Percentiles rank a stretch among this genome's conserved stretches.
Conservation (phyloP, 1,284 basidiomycete species). For the Coniferiporia weirii region DNA sequence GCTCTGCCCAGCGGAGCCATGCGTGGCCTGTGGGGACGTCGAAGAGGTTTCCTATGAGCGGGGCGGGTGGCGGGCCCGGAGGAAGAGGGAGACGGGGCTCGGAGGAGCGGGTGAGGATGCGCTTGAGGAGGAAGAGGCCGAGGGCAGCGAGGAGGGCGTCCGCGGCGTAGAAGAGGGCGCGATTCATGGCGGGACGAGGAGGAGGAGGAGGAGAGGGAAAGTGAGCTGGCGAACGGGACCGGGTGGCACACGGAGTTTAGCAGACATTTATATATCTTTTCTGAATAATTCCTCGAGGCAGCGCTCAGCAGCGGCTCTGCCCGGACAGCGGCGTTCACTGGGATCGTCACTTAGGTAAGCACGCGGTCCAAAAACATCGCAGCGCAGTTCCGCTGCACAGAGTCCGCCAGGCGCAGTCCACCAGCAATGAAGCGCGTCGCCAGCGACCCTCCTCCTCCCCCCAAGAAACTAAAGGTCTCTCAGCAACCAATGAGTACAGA, state of each 20-base stretch:
- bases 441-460: background rate
- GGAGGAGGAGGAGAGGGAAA: background rate
- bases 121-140: constrained; percentile 3
- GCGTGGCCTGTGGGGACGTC: constrained; percentile 12
- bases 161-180: background rate
- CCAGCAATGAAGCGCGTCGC: constrained; percentile 3
- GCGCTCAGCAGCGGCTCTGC: too few relatives aligned
- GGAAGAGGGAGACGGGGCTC: background rate
- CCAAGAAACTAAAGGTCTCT: constrained; percentile 3
- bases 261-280: too few relatives aligned
- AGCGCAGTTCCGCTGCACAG: too few relatives aligned
- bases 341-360: too few relatives aligned
- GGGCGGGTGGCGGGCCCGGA: constrained; percentile 11
- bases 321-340: too few relatives aligned
- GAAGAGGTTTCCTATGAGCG: constrained; percentile 17
- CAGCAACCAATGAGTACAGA: background rate
- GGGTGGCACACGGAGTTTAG: too few relatives aligned
- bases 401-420: too few relatives aligned
- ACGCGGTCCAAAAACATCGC: too few relatives aligned
- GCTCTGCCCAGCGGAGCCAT: constrained; percentile 15
- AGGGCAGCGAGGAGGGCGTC: constrained; percentile 9
- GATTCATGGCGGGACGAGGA: background rate
- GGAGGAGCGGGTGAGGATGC: background rate
- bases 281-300: too few relatives aligned
- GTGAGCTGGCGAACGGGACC: too few relatives aligned